These are phyloP conservation scores for Sanghuangporus weigelae DNA, from an alignment of 1,284 basidiomycete species.

Conservation along the genomic window DNA sequence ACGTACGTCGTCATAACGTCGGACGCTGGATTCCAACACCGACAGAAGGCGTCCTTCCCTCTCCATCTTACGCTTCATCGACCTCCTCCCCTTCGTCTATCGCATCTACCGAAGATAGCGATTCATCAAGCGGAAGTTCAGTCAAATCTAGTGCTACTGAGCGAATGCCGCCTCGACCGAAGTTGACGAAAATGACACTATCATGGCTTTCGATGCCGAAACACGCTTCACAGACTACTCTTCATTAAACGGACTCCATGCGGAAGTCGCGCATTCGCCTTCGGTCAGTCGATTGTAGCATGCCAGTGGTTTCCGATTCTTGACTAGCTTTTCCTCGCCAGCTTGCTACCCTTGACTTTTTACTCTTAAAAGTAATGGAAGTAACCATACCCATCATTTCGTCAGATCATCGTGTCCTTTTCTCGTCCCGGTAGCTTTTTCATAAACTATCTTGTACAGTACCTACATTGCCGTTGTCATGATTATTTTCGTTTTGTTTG, in stretches of 20 bases:
- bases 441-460: too few relatives aligned
- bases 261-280: background rate
- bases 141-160: background rate
- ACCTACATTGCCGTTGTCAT: too few relatives aligned
- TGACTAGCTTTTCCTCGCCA: too few relatives aligned
- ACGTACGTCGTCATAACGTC: slow-evolving; percentile 1
- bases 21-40: slow-evolving; percentile 18
- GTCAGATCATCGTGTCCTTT: too few relatives aligned
- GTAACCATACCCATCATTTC: too few relatives aligned
- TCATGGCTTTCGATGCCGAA: slow-evolving; percentile 13
- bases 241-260: background rate
- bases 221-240: background rate
- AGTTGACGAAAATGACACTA: background rate
- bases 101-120: background rate
- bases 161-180: background rate
- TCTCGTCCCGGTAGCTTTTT: too few relatives aligned
- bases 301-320: too few relatives aligned
- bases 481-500: too few relatives aligned
- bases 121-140: background rate
- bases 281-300: background rate
- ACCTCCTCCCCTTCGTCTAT: background rate
- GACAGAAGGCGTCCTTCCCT: slow-evolving; percentile 16
- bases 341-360: too few relatives aligned
- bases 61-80: background rate
- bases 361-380: too few relatives aligned